Base-by-base conservation (phyloP, 2,329 filamentous ascomycete species). In the Dactylonectria estremocensis region DNA sequence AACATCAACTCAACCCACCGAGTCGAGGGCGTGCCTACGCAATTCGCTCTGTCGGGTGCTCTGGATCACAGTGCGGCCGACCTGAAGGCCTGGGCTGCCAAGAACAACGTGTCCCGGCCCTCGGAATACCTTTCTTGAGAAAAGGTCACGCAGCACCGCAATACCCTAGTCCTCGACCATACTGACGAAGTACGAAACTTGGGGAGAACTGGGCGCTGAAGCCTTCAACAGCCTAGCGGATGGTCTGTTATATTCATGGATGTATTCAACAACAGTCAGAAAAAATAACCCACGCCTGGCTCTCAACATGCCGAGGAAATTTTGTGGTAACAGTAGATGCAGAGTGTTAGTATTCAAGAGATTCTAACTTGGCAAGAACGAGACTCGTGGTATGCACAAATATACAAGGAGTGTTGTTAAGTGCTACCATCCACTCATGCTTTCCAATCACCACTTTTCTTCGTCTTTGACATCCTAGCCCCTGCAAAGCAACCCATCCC, bases 1-100 rank as follows among this genome's bases (percentile, higher is more conserved):
- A 97, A 97, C 86, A 88, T 97, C 83, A 97, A 97, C 87, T 92
- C 92, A 45, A 94, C 91, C 37, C 94, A 97, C 85, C 92, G 94
- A 76, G 84, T 95, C 71, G 91, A 96, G 76, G 94, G 94, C 57
- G 87, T 96, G 72, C 77, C 84, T 46, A 88, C 86, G 49, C 93
- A 96, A 78, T 93, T 88, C 76, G 90, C 86, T 58, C 88, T 97
- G 67, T 43, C 40, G 14, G 40, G 40, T 9, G 40, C 40, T 43
- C 14, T n/a, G 16, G 40, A 78, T 69, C 79, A 75, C 70, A 77
- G 72, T 74, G 75, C 77, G 63, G 77, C 71, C 48, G 75, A 80
- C 54, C 64, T 80, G 24, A 68, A 78, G 69, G 74, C 77, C n/a
- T 81, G 79, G 80, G 79, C 74, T 48, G 72, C 78, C 54, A 80